Evolutionary conservation across 768 basidiomycete genomes (phyloP), one percentile per base, ranked within the genome.

Genomic region (Boletus subparvulus): DNA sequence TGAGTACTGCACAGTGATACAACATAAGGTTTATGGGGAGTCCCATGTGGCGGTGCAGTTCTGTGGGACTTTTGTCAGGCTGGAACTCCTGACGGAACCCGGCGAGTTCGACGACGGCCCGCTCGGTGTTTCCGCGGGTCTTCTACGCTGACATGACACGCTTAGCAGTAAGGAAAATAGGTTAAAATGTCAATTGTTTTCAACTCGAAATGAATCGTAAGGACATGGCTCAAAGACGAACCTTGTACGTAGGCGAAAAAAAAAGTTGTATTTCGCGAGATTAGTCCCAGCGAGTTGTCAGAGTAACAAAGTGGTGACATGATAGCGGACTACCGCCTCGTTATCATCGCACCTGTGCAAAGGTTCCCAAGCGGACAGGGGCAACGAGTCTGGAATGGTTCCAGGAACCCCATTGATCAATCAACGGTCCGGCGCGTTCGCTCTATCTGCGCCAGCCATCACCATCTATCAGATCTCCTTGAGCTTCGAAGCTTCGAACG

Each of bases 1-100:
- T 7, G 47, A 28, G 47, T 62, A 57, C 68, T 74, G 32, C 28
- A 64, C 42, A 75, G 71, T 62, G 67, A 16, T 4, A 19, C 4
- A 46, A 43, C 55, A 36, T 50, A 61, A 60, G 55, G 56, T 62
- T 60, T 40, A 0, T 3, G 7, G 12, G 12, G 10, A 32, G 6
- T 17, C 4, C 8, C 7, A 9, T 36, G 55, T 59, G 55, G 58
- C 58, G 37, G 44, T 58, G 43, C 19, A 17, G n/a, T 19, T 41
- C n/a, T 7, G 3, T 12, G 12, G 12, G 35, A 11, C 35, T 9
- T 37, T 21, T 21, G 21, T 21, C 21, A 21, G 28, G 41, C 3
- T 24, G 42, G 12, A 14, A 24, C n/a, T 5, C 13, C 7, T 10
- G n/a, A 41, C 7, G 19, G 49, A 40, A 50, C 19, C 30, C 17